phyloP scores from a whole-genome alignment of 164 flowering plant species.

The Tetracentron sinense region DNA sequence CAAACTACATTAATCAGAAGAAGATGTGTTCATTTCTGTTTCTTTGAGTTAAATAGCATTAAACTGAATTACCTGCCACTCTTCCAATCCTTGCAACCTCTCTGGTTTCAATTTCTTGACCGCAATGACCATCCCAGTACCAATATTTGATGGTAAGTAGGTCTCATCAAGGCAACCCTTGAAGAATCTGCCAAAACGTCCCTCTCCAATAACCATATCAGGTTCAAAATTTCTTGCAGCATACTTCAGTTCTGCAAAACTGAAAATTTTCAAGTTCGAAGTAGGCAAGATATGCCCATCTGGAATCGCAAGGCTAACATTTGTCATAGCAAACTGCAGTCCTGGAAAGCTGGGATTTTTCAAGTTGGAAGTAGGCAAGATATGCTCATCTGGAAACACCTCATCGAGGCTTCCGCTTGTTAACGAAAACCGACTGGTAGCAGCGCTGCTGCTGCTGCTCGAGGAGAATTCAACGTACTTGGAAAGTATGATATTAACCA shows the following conservation, averaged over 20 bases:
- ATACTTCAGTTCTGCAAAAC: slow-evolving; percentile 45
- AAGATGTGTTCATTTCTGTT: too few species aligned
- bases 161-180: slow-evolving; percentile 70
- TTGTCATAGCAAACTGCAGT: slow-evolving; percentile 46
- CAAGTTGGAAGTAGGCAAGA: slow-evolving; percentile 44
- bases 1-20: too few species aligned
- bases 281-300: too few species aligned
- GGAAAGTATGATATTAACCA: too few species aligned
- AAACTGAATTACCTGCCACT: slow-evolving; percentile 56
- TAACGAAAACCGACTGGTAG: slow-evolving; percentile 25
- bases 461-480: too few species aligned
- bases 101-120: slow-evolving; percentile 65
- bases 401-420: slow-evolving; percentile 29
- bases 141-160: slow-evolving; percentile 37
- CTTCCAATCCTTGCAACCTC: slow-evolving; percentile 59
- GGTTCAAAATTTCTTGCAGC: slow-evolving; percentile 55
- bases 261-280: slow-evolving; percentile 50
- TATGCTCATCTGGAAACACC: slow-evolving; percentile 32
- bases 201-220: slow-evolving; percentile 55
- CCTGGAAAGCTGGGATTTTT: slow-evolving; percentile 49
- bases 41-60: too few species aligned
- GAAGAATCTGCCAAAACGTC: slow-evolving; percentile 75
- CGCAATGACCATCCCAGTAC: slow-evolving; percentile 54
- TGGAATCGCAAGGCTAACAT: too few species aligned
- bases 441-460: slow-evolving; percentile 18